Evolutionary conservation across 2,329 filamentous ascomycete species (phyloP).

Genomic region (Nemania serpens): DNA sequence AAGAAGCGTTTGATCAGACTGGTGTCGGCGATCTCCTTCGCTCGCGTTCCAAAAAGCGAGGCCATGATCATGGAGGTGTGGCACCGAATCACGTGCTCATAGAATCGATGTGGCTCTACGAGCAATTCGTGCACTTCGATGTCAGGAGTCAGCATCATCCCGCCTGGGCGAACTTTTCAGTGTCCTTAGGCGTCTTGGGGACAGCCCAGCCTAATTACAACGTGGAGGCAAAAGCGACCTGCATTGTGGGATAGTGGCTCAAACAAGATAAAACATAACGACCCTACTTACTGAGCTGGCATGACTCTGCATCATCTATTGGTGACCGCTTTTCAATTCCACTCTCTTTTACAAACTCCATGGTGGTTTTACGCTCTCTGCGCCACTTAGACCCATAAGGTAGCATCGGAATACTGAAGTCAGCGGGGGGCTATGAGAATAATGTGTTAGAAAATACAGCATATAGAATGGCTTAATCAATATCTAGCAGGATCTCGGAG

Average conservation of each 20-base stretch:
- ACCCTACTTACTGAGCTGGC: conserved; percentile 26
- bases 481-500: not conserved
- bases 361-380: conserved; percentile 28
- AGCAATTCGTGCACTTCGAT: conserved; percentile 30
- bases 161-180: no score
- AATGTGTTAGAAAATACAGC: not conserved
- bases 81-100: conserved; percentile 25
- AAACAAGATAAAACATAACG: not conserved
- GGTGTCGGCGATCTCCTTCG: conserved; percentile 11
- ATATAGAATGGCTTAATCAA: not conserved
- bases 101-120: conserved; percentile 15
- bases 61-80: conserved; percentile 30
- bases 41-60: conserved; percentile 29
- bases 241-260: not conserved
- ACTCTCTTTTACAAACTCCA: conserved; percentile 27
- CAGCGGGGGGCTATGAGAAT: conserved; percentile 18
- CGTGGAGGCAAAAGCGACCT: not conserved
- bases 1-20: conserved; percentile 27
- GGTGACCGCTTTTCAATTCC: conserved; percentile 22
- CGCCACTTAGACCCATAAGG: conserved; percentile 31
- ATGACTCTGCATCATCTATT: conserved; percentile 32
- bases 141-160: not conserved
- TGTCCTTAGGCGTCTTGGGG: no score
- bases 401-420: conserved; percentile 30
- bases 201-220: not conserved